Percentiles rank a stretch among this genome's conserved stretches.
Conservation (phyloP, 495 filamentous ascomycete genomes). For the Poronia punctata region DNA sequence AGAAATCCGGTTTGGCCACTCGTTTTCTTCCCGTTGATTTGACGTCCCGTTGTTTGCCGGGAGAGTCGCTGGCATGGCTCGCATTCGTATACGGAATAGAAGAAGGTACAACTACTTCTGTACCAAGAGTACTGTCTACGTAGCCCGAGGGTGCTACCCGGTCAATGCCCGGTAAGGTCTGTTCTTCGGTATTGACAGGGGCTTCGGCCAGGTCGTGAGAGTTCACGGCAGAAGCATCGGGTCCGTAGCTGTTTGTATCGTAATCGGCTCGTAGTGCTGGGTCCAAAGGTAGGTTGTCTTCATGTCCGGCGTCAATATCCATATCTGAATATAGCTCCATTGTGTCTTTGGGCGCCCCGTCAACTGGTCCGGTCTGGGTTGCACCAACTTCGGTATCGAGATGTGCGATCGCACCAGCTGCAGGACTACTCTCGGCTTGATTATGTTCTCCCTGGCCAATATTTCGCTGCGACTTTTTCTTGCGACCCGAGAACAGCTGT, state of each 20-base stretch:
- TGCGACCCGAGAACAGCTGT: conserved; percentile 14
- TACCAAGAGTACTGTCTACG: not conserved
- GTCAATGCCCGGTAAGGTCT: not conserved
- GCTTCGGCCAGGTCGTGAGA: no score
- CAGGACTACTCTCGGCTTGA: conserved; percentile 3
- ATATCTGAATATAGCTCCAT: not conserved
- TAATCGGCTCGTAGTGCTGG: no score
- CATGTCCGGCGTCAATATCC: not conserved
- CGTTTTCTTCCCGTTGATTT: conserved; percentile 19
- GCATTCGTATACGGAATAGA: not conserved
- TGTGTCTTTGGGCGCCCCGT: not conserved
- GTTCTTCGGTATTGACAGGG: not conserved
- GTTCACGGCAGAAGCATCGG: no score
- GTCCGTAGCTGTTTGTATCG: no score
- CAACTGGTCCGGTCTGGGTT: not conserved
- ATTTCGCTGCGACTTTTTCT: conserved; percentile 1
- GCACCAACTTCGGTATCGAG: not conserved
- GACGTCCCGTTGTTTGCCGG: conserved; percentile 4
- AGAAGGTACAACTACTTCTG: conserved; percentile 9
- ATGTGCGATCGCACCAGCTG: not conserved
- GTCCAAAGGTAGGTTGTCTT: no score
- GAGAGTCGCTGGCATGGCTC: not conserved
- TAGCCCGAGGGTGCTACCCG: not conserved
- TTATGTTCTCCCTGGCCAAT: not conserved
- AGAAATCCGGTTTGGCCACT: conserved; percentile 17